A percentile compares a stretch with the other conserved stretches of the same genome.
phyloP scores from a whole-genome alignment of 768 basidiomycete genomes.

The Boletus vermiculosoides region DNA sequence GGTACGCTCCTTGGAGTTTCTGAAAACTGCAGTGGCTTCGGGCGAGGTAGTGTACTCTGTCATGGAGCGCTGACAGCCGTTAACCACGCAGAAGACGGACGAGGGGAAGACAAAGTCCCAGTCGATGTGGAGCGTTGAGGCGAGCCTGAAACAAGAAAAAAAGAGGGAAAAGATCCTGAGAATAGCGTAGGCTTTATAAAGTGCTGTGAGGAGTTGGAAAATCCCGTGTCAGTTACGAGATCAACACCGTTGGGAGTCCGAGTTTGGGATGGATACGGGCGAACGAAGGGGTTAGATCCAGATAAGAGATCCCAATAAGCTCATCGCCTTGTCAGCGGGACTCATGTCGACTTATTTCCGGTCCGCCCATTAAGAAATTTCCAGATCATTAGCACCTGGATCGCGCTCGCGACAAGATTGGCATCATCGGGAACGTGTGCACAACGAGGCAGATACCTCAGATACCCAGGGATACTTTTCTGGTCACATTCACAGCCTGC shows the following conservation, averaged over 20 bases:
- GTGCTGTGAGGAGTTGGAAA: constrained; percentile 16
- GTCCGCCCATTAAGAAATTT: constrained; percentile 11
- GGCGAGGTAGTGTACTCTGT: constrained; percentile 63
- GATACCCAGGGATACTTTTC: constrained; percentile 7
- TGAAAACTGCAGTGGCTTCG: constrained; percentile 56
- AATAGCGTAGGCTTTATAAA: constrained; percentile 25
- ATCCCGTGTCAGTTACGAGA: constrained; percentile 32
- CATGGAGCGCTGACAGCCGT: constrained; percentile 38
- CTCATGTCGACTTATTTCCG: constrained; percentile 33
- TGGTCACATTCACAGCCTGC: constrained; percentile 9
- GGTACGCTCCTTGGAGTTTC: constrained; percentile 60
- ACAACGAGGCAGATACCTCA: constrained; percentile 28
- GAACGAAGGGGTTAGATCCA: constrained; percentile 16
- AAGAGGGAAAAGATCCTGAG: constrained; percentile 4
- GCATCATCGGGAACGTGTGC: constrained; percentile 29
- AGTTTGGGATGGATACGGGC: not conserved
- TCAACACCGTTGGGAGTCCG: not conserved
- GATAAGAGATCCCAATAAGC: constrained; percentile 15
- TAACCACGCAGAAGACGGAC: not conserved
- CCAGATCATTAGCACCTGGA: constrained; percentile 14
- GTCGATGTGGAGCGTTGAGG: not conserved
- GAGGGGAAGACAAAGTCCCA: not conserved
- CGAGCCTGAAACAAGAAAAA: constrained; percentile 5
- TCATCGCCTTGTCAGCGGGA: constrained; percentile 12
- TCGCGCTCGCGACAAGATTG: constrained; percentile 30